These are phyloP conservation scores for Paratinospora sagittata DNA, from an alignment of 164 flowering plant genomes.

Conservation along the genomic window DNA sequence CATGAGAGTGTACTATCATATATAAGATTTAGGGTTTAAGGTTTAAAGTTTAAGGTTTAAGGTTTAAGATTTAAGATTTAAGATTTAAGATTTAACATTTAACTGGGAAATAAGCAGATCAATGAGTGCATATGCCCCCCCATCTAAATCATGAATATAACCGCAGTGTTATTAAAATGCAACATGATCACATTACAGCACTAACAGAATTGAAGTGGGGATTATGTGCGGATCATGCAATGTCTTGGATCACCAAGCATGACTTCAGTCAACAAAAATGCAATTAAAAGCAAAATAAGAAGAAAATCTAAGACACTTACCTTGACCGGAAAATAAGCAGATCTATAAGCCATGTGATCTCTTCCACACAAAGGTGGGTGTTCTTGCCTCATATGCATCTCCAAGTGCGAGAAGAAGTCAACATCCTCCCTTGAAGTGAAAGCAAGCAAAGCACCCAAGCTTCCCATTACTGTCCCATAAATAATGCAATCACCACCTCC, in stretches of 20 bases:
- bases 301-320: constrained; percentile 27
- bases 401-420: constrained; percentile 97
- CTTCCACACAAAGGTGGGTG: constrained; percentile 97
- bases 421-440: constrained; percentile 97
- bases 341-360: constrained; percentile 96
- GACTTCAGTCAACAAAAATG: background rate
- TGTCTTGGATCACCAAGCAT: background rate
- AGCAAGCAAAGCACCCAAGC: constrained; percentile 89
- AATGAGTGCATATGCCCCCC: no score
- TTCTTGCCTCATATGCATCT: constrained; percentile 99
- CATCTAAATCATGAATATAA: no score
- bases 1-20: no score
- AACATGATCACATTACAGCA: no score
- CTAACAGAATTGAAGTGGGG: no score
- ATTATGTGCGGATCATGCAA: no score
- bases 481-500: constrained; percentile 92
- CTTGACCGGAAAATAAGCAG: constrained; percentile 97
- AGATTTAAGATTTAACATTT: no score
- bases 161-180: no score
- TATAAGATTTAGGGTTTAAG: no score
- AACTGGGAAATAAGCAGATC: no score
- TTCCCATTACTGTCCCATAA: constrained; percentile 99
- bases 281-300: background rate
- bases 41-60: no score
- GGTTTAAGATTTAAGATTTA: no score